Evolutionary conservation across 148 eudicot genomes (phyloP).

Genomic region (Camellia granthamiana): DNA sequence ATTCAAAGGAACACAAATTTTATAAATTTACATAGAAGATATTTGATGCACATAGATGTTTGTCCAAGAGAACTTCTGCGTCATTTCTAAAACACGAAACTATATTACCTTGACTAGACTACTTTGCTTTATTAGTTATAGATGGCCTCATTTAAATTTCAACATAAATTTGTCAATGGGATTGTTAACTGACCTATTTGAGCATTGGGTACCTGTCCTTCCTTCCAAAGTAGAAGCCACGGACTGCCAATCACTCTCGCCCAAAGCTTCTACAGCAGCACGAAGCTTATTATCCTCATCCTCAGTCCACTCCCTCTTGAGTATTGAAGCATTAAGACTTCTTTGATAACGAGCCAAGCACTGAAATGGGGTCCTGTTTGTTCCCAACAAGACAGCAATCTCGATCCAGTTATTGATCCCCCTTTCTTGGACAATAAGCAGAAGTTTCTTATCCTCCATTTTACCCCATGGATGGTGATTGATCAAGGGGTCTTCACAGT

Average conservation of each 20-base stretch:
- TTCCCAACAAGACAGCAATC: constrained; percentile 52
- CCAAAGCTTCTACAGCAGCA: constrained; percentile 73
- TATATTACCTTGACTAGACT: neutral
- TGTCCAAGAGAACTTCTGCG: neutral
- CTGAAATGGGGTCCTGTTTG: constrained; percentile 85
- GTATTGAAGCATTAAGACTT: constrained; percentile 77
- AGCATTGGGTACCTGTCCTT: constrained; percentile 88
- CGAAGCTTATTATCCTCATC: constrained; percentile 73
- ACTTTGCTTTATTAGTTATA: constrained; percentile 6
- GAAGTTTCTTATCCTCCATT: constrained; percentile 65
- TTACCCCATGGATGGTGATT: constrained; percentile 53
- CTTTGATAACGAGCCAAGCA: constrained; percentile 83
- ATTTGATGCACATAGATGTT: neutral
- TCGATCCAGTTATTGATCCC: constrained; percentile 67
- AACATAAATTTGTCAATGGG: neutral
- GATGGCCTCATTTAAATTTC: neutral
- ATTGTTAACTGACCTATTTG: constrained; percentile 74
- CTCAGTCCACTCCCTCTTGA: constrained; percentile 80
- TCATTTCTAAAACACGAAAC: neutral
- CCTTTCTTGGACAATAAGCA: constrained; percentile 55
- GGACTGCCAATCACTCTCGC: constrained; percentile 82
- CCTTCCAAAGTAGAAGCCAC: constrained; percentile 86
- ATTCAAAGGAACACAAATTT: too few species aligned
- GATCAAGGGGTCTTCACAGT: constrained; percentile 66
- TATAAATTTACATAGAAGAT: neutral